phyloP scores from a whole-genome alignment of 2,329 filamentous ascomycete genomes.

The Ascomycota sp. region DNA sequence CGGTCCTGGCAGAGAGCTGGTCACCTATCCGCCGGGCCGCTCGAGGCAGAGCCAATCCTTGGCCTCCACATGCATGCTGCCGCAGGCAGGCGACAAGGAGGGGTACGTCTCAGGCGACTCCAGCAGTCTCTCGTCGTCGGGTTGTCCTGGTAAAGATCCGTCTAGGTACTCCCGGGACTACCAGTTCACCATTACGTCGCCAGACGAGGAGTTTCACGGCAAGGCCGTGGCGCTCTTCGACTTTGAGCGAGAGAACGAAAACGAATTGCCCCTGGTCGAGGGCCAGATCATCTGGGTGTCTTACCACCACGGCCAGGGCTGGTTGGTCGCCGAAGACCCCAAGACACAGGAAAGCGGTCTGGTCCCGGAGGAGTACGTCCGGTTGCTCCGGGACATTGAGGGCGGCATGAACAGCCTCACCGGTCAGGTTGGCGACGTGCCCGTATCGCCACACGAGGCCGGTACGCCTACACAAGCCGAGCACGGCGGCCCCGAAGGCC shows the following conservation, averaged over 20 bases:
- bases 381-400: slow-evolving; percentile 79
- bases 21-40: slow-evolving; percentile 54
- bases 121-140: slow-evolving; percentile 37
- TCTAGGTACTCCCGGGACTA: slow-evolving; percentile 79
- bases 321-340: slow-evolving; percentile 91
- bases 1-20: slow-evolving; percentile 59
- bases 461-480: slow-evolving; percentile 43
- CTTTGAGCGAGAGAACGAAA: slow-evolving; percentile 88
- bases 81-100: slow-evolving; percentile 26
- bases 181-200: slow-evolving; percentile 83
- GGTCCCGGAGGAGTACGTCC: slow-evolving; percentile 91
- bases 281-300: slow-evolving; percentile 94
- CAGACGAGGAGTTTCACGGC: slow-evolving; percentile 94
- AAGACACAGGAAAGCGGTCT: slow-evolving; percentile 86
- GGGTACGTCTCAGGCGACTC: slow-evolving; percentile 39
- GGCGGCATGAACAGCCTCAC: slow-evolving; percentile 62
- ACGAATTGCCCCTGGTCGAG: slow-evolving; percentile 79
- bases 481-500: slow-evolving; percentile 24
- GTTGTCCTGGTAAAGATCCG: slow-evolving; percentile 40
- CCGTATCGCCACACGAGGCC: slow-evolving; percentile 30
- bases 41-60: slow-evolving; percentile 32
- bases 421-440: slow-evolving; percentile 34
- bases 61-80: slow-evolving; percentile 22
- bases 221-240: slow-evolving; percentile 92
- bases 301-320: slow-evolving; percentile 88